A percentile compares a stretch with the other conserved stretches of the same genome.
Conservation (phyloP, 2,329 filamentous ascomycete genomes). For the Xylariaceae sp. region DNA sequence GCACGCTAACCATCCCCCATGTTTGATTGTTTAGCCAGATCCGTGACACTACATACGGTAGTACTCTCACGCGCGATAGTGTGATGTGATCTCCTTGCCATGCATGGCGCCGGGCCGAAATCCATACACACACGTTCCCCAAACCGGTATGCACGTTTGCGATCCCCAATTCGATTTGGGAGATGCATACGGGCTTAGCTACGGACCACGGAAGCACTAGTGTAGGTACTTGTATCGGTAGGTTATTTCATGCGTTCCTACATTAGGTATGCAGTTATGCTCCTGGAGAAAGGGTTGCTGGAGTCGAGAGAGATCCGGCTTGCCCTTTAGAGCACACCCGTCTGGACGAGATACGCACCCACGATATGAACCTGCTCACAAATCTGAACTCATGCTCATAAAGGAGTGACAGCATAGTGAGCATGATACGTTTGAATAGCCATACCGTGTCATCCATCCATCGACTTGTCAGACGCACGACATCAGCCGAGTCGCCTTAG, state of each 20-base stretch:
- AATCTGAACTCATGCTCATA: no score
- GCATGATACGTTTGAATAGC: background rate
- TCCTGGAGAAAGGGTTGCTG: no score
- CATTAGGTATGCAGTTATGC: no score
- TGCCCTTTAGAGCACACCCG: no score
- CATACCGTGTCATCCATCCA: background rate
- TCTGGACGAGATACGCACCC: no score
- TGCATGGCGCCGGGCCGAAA: conserved; percentile 9
- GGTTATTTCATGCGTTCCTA: no score
- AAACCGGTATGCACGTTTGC: conserved; percentile 1
- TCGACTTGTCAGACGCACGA: background rate
- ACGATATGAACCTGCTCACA: no score
- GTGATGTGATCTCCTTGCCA: conserved; percentile 11
- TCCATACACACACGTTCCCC: background rate
- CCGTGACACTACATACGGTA: background rate
- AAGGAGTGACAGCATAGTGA: no score
- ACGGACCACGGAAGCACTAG: no score
- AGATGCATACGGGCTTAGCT: background rate
- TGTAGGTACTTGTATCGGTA: no score
- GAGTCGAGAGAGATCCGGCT: no score
- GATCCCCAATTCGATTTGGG: conserved; percentile 9
- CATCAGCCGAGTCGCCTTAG: background rate
- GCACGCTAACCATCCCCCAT: background rate
- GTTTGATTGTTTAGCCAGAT: conserved; percentile 1
- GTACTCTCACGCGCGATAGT: conserved; percentile 9